Evolutionary conservation across 2,329 filamentous ascomycete species (phyloP).

Genomic region (Phaeosphaeriaceae sp.): DNA sequence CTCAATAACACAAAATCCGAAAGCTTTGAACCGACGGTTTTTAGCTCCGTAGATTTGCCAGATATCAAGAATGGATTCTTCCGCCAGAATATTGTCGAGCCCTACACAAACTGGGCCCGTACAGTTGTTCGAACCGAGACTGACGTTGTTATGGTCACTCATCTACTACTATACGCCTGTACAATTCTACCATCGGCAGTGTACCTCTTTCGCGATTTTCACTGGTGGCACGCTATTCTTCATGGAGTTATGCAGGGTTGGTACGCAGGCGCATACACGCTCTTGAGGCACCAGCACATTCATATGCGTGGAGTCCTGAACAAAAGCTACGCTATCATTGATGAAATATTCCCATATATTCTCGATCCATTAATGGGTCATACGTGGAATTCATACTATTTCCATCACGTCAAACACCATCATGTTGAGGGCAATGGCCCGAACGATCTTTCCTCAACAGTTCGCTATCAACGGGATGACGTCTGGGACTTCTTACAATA

Average conservation of each 20-base stretch:
- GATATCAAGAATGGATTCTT: slow-evolving; percentile 50
- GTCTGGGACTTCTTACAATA: slow-evolving; percentile 72
- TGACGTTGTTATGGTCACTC: slow-evolving; percentile 79
- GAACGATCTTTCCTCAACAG: slow-evolving; percentile 75
- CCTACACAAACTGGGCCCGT: slow-evolving; percentile 65
- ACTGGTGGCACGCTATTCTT: slow-evolving; percentile 69
- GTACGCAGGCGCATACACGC: slow-evolving; percentile 75
- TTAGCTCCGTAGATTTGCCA: slow-evolving; percentile 59
- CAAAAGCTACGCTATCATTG: slow-evolving; percentile 62
- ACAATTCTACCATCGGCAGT: slow-evolving; percentile 74
- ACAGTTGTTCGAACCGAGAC: slow-evolving; percentile 68
- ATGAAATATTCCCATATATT: slow-evolving; percentile 73
- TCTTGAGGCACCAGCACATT: slow-evolving; percentile 87
- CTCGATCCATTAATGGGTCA: slow-evolving; percentile 80
- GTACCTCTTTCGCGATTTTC: slow-evolving; percentile 69
- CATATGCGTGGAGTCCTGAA: slow-evolving; percentile 74
- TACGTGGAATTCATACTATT: slow-evolving; percentile 85
- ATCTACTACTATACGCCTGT: slow-evolving; percentile 73
- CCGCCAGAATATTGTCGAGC: slow-evolving; percentile 58
- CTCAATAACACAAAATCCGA: slow-evolving; percentile 57
- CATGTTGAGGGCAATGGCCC: slow-evolving; percentile 83
- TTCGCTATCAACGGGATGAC: slow-evolving; percentile 77
- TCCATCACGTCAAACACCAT: slow-evolving; percentile 86
- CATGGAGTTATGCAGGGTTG: slow-evolving; percentile 71
- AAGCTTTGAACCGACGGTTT: slow-evolving; percentile 63